Evolutionary conservation across 106 monocot species (phyloP).

Genomic region (Chionographis japonica): DNA sequence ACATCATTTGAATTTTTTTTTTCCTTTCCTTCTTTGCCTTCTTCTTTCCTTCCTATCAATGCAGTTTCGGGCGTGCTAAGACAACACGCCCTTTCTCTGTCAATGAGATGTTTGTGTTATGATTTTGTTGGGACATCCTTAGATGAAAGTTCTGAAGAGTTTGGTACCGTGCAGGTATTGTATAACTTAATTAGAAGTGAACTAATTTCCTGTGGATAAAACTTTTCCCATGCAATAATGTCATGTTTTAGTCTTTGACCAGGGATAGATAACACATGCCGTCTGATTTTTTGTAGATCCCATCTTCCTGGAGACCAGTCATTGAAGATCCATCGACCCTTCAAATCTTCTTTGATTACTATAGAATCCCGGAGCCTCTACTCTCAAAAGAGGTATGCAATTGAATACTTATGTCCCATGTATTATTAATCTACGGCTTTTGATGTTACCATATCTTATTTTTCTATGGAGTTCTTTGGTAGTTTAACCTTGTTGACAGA

Average conservation of each 20-base stretch:
- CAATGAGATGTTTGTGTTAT: slow-evolving; percentile 82
- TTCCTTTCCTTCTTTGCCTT: not conserved
- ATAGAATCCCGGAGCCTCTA: slow-evolving; percentile 61
- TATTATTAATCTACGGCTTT: no score
- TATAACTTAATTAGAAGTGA: slow-evolving; percentile 7
- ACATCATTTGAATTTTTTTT: not conserved
- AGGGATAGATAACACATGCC: not conserved
- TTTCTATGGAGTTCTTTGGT: no score
- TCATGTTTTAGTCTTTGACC: not conserved
- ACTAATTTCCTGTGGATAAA: not conserved
- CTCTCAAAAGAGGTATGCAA: slow-evolving; percentile 83
- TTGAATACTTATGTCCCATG: not conserved
- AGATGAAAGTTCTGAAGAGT: slow-evolving; percentile 99
- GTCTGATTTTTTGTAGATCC: slow-evolving; percentile 54
- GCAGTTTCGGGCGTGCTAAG: slow-evolving; percentile 69
- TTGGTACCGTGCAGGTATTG: slow-evolving; percentile 92
- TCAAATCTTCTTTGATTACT: slow-evolving; percentile 96
- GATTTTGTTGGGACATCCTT: slow-evolving; percentile 94
- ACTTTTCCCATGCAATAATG: not conserved
- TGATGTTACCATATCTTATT: no score
- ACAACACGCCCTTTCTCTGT: slow-evolving; percentile 73
- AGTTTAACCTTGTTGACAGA: no score
- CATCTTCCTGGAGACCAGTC: slow-evolving; percentile 76
- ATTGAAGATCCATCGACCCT: slow-evolving; percentile 84
- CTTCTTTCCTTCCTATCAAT: slow-evolving; percentile 5